Conservation (phyloP, 1,284 basidiomycete genomes). For the Inonotus hispidus region DNA sequence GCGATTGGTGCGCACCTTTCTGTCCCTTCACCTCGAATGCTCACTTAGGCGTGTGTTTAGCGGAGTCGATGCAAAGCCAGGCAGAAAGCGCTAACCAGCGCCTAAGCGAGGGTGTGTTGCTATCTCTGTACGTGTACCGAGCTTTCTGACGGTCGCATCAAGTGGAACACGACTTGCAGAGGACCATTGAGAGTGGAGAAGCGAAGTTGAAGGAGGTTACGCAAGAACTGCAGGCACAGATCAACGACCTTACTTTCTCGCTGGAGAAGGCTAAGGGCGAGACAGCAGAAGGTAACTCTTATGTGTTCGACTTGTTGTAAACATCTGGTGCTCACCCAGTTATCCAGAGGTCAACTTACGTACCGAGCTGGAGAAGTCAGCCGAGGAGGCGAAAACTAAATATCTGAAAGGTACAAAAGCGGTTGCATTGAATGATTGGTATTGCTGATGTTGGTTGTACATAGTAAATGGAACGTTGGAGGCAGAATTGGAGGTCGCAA, state of each 20-base stretch:
- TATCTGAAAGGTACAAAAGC: neutral
- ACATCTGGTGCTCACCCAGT: neutral
- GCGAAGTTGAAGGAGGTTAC: neutral
- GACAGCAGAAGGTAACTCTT: neutral
- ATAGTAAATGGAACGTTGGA: neutral
- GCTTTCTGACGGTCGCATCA: neutral
- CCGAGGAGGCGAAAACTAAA: neutral
- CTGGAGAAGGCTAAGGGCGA: neutral
- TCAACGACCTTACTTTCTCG: neutral
- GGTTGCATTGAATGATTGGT: neutral
- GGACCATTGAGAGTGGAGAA: neutral
- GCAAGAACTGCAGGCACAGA: neutral
- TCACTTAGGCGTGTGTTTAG: neutral
- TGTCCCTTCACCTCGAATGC: too few species aligned
- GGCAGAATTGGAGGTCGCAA: neutral
- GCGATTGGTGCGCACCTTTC: neutral
- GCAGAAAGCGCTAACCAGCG: too few species aligned
- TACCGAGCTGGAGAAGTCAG: neutral
- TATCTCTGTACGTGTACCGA: neutral
- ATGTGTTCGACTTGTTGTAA: neutral
- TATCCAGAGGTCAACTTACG: neutral
- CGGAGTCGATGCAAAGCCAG: conserved; percentile 1
- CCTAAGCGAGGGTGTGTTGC: neutral
- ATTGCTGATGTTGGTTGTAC: neutral
- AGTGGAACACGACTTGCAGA: neutral